Evolutionary conservation across 1,139 yeast species (phyloP).

Genomic region (Groenewaldozyma auringiensis): DNA sequence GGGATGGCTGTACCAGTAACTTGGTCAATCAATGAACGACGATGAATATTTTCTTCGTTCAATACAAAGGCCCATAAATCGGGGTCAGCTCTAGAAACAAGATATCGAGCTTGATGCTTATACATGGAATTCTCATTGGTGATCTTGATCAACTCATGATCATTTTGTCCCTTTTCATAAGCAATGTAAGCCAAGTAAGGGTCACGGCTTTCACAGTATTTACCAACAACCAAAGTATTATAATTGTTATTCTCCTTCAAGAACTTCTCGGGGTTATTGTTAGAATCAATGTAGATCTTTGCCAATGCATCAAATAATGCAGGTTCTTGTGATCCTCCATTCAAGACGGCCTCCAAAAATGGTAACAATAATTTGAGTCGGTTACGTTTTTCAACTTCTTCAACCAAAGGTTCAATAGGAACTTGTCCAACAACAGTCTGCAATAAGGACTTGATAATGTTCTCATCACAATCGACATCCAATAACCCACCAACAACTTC

Average conservation of each 20-base stretch:
- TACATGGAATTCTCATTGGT: conserved; percentile 97
- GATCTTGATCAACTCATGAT: conserved; percentile 77
- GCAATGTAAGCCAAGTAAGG: conserved; percentile 97
- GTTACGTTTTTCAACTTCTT: conserved; percentile 94
- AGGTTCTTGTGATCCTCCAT: conserved; percentile 82
- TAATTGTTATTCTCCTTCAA: conserved; percentile 82
- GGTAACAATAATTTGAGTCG: conserved; percentile 87
- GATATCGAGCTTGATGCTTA: conserved; percentile 95
- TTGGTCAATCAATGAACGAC: conserved; percentile 87
- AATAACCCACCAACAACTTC: conserved; percentile 93
- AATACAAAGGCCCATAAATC: conserved; percentile 77
- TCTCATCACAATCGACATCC: conserved; percentile 96
- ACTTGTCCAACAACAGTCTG: conserved; percentile 90
- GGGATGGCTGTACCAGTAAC: conserved; percentile 96
- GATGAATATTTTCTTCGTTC: conserved; percentile 66
- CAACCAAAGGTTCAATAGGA: conserved; percentile 81
- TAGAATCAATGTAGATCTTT: conserved; percentile 93
- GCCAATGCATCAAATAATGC: conserved; percentile 94
- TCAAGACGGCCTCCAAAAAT: conserved; percentile 81
- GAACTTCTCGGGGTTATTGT: conserved; percentile 95
- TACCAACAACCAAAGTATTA: conserved; percentile 91
- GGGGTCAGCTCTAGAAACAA: conserved; percentile 76
- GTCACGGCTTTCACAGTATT: conserved; percentile 97
- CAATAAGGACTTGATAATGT: conserved; percentile 71
- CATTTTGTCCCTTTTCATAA: conserved; percentile 90